Conservation (phyloP, 106 monocot species). For the Ottelia alismoides region DNA sequence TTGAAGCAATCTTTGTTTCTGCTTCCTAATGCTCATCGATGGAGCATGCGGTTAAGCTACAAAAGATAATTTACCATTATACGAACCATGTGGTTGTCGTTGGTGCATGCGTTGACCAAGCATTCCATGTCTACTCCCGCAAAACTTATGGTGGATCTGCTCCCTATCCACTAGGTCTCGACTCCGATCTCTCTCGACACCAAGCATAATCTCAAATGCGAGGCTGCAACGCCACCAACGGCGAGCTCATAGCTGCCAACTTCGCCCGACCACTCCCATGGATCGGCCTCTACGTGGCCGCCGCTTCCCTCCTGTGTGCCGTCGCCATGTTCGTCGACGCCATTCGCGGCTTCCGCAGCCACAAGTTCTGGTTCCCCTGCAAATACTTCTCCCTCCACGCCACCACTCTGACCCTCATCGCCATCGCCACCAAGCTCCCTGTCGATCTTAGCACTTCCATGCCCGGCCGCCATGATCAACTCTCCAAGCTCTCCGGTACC, state of each 20-base stretch:
- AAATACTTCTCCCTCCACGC: constrained; percentile 11
- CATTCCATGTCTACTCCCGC: no score
- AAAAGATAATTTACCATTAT: no score
- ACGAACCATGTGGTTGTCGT: no score
- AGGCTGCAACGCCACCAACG: background rate
- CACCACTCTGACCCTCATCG: constrained; percentile 10
- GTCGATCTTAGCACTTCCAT: constrained; percentile 8
- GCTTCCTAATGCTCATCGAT: no score
- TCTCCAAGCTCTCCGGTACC: constrained; percentile 14
- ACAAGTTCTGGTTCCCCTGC: constrained; percentile 9
- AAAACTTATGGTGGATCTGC: no score
- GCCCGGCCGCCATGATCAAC: constrained; percentile 6
- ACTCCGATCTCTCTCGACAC: no score
- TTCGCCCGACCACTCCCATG: constrained; percentile 3
- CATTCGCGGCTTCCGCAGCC: constrained; percentile 2
- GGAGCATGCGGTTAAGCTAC: no score
- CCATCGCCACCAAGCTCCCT: constrained; percentile 7
- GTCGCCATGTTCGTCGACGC: constrained; percentile 6
- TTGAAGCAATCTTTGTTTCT: no score
- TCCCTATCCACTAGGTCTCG: no score
- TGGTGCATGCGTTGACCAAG: no score
- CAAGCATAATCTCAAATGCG: no score
- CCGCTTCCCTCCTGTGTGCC: background rate
- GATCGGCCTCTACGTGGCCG: constrained; percentile 14
- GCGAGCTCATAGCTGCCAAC: background rate